Conservation (phyloP, 495 filamentous ascomycete species). For the Hypoxylon trugodes region DNA sequence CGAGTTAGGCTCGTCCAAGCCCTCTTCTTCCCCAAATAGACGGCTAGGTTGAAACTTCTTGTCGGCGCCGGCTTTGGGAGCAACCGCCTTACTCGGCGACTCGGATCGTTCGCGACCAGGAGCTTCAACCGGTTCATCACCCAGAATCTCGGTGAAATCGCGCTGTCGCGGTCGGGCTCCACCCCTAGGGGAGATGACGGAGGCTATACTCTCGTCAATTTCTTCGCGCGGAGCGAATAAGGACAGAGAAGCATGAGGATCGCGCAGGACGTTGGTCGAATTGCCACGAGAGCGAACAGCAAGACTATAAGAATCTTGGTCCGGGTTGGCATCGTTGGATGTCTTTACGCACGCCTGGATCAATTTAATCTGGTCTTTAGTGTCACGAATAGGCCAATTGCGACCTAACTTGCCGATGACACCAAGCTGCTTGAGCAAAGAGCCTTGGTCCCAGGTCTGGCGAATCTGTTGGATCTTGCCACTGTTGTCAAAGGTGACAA, state of each 20-base stretch:
- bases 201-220: slow-evolving; percentile 52
- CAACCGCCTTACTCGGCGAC: slow-evolving; percentile 57
- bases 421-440: slow-evolving; percentile 89
- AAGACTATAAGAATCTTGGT: slow-evolving; percentile 32
- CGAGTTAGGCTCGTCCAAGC: slow-evolving; percentile 46
- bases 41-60: slow-evolving; percentile 76
- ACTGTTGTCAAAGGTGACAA: slow-evolving; percentile 81
- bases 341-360: slow-evolving; percentile 64
- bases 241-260: slow-evolving; percentile 80
- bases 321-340: slow-evolving; percentile 33
- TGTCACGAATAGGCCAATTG: slow-evolving; percentile 94
- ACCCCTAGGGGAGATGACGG: slow-evolving; percentile 62
- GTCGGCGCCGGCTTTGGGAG: slow-evolving; percentile 70
- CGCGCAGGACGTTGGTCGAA: slow-evolving; percentile 61
- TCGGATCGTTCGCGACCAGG: slow-evolving; percentile 53
- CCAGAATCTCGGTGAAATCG: slow-evolving; percentile 61
- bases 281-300: slow-evolving; percentile 53
- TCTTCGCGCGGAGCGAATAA: slow-evolving; percentile 73
- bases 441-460: slow-evolving; percentile 94
- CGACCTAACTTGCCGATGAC: slow-evolving; percentile 88
- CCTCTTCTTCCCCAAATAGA: slow-evolving; percentile 71
- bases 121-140: slow-evolving; percentile 53
- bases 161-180: slow-evolving; percentile 56
- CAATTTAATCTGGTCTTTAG: slow-evolving; percentile 81
- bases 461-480: slow-evolving; percentile 85